Evolutionary conservation across 2,329 filamentous ascomycete species (phyloP), one percentile per base, ranked within the genome.

Genomic region (Truncatella angustata): DNA sequence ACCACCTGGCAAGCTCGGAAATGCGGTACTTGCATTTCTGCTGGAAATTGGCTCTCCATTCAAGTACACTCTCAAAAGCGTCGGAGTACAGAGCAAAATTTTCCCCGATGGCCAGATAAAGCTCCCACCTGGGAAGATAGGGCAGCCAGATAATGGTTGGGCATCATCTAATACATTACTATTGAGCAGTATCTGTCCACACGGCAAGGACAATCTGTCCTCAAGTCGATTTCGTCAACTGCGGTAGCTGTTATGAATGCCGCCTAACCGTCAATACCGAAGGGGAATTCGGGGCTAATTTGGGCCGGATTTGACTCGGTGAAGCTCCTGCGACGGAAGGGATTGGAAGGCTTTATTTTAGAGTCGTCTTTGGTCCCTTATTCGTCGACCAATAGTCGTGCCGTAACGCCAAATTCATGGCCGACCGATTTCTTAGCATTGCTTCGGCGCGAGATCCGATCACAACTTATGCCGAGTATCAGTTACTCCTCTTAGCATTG

Each of bases 101-200:
- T 49, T 57, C 47, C 26, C 52, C 44, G 35, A 50, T 50, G 50
- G 50, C 51, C 42, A 53, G 50, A 54, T 54, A 32, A 43, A 28
- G 37, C 32, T 24, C 20, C 9, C n/a, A 24, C 18, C 24, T n/a
- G 26, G 28, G 50, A 34, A 51, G 48, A 42, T 50, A 52, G 53
- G 54, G 52, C 54, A 49, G 49, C 39, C 36, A 52, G 32, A 16
- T 32, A 45, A 26, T 49, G 51, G 51, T 56, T 58, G 56, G 56
- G 54, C 56, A 58, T 14, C 56, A 54, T 34, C 37, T 44, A 23
- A 16, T 24, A 23, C 16, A 44, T 44, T 21, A 40, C n/a, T 18
- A 39, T 18, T 47, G n/a, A 26, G 24, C 23, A n/a, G 18, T 26
- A 24, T 45, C 42, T n/a, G n/a, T n/a, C n/a, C n/a, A n/a, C n/a